Base-by-base conservation (phyloP, 805 yeast genomes). In the Dipodascopsis uninucleata region DNA sequence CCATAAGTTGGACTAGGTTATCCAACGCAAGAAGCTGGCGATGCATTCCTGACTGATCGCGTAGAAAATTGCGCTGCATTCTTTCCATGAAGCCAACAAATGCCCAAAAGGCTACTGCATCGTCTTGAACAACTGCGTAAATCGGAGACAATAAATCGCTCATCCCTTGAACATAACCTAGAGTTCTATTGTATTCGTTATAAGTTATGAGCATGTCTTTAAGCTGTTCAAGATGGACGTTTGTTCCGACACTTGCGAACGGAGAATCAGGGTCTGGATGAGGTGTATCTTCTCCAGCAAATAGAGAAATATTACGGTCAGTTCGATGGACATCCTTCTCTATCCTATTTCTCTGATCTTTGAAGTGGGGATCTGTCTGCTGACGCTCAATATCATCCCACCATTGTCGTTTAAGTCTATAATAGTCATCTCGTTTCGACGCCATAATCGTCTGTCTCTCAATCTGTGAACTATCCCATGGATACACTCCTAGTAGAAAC, bases 111-210 rank as follows among this genome's bases (percentile, higher is more conserved):
- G 96, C 72, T 20, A 87, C 58, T 0, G 81, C 69, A 55, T 89
- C 96, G 61, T 89, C 95, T 47, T 70, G 71, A 25, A 71, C 54
- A 56, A 69, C 58, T 4, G 70, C 74, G 62, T 87, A 93, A 2
- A 93, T 65, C 0, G 97, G 97, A 0, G 96, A 83, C 28, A 93
- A 68, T 40, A 93, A 69, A 64, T 93, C 99, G 7, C 93, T 79
- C 99, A 93, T 93, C 1, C 99, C 99, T 67, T 93, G 99, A 16
- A 93, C 96, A 60, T 93, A 93, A 0, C 98, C 98, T 55, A 93
- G 66, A 55, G 87, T 82, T 36, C 70, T 71, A 63, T 93, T 89
- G 62, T 81, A 75, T 63, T 85, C 88, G 62, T 93, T 90, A 59
- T 83, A 90, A 0, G 97, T 85, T 45, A 88, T 72, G 31, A 93